Conservation (phyloP, 306 rosid species). For the Dalbergia cultrata region DNA sequence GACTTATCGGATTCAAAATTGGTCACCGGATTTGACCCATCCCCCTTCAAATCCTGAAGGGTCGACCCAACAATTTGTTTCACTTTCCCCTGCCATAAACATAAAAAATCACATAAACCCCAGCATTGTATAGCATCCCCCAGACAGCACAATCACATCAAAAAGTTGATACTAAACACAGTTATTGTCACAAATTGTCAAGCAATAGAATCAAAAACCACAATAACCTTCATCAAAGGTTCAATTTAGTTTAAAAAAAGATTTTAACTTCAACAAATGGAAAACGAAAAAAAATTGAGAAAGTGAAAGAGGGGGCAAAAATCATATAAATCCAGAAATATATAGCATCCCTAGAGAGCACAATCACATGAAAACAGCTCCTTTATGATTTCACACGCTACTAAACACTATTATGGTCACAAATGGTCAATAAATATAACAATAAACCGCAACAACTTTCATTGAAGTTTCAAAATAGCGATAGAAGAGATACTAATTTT, state of each 20-base stretch:
- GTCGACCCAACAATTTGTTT: conserved; percentile 97
- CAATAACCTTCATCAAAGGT: background rate
- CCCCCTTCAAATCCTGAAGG: conserved; percentile 74
- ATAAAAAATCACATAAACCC: background rate
- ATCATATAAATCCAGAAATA: background rate
- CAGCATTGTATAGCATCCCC: background rate
- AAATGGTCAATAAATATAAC: background rate
- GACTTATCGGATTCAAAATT: conserved; percentile 92
- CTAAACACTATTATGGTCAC: background rate
- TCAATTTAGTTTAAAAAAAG: background rate
- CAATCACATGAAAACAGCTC: background rate
- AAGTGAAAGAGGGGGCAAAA: conserved; percentile 5
- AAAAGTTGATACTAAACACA: background rate
- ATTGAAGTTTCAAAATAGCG: background rate
- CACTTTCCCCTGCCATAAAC: conserved; percentile 80
- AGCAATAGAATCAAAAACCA: background rate
- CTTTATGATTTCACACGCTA: background rate
- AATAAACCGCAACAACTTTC: background rate
- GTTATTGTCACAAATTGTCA: background rate
- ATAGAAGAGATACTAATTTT: background rate
- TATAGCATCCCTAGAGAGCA: background rate
- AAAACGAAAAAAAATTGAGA: background rate
- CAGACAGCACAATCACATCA: background rate
- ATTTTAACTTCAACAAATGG: background rate
- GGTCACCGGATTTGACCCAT: conserved; percentile 72